Percentiles rank a stretch among this genome's conserved stretches.
Conservation (phyloP, 2,329 filamentous ascomycete genomes). For the Seiridium cupressi region DNA sequence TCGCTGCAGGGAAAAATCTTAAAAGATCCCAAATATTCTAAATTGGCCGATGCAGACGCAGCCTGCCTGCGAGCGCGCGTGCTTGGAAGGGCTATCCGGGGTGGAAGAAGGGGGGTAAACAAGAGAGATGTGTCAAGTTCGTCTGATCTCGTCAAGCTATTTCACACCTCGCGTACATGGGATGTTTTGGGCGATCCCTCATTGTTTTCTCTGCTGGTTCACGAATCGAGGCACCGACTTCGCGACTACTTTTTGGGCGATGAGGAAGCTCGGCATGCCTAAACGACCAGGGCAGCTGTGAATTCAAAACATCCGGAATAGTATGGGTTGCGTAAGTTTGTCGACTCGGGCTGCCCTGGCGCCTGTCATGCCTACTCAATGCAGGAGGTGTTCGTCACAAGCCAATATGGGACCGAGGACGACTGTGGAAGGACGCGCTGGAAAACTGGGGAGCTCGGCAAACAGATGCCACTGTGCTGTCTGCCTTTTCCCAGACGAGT, state of each 20-base stretch:
- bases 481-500: neutral
- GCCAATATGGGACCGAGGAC: constrained; percentile 1
- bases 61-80: too few species aligned
- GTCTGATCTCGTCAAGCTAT: neutral
- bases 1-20: neutral
- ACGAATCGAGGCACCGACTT: too few species aligned
- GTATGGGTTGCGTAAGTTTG: neutral
- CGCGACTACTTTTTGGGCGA: neutral
- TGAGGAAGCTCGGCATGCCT: neutral
- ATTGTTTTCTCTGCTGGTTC: neutral
- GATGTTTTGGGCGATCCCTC: neutral
- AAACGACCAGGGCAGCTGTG: neutral
- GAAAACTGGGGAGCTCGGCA: neutral
- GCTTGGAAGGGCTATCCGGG: too few species aligned
- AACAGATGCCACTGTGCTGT: neutral
- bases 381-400: constrained; percentile 6
- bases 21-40: neutral
- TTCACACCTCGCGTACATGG: neutral
- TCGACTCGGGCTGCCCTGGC: neutral
- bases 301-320: neutral
- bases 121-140: neutral
- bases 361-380: constrained; percentile 4
- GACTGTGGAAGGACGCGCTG: constrained; percentile 7
- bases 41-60: too few species aligned
- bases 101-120: neutral